These are phyloP conservation scores for Tolypocladium sp. DNA, from an alignment of 2,329 filamentous ascomycete genomes.

Conservation along the genomic window DNA sequence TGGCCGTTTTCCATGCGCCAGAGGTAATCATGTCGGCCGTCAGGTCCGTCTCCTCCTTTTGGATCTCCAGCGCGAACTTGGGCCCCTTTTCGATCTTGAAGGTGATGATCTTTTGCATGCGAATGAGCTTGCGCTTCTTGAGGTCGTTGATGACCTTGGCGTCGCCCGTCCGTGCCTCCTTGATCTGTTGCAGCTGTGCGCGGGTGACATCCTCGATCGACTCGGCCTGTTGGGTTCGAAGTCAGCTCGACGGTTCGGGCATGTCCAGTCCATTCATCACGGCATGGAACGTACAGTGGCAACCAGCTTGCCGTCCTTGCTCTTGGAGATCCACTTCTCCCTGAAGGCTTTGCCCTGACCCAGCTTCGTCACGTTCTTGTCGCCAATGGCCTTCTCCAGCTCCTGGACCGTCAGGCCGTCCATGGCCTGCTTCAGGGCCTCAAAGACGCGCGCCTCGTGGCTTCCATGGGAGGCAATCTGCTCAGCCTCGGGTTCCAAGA, in stretches of 20 bases:
- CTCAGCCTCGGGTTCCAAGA: constrained; percentile 67
- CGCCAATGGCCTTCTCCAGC: constrained; percentile 58
- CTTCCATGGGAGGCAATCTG: constrained; percentile 66
- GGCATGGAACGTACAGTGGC: constrained; percentile 32
- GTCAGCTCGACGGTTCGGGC: neutral
- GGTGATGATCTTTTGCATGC: constrained; percentile 71
- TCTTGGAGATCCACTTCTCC: constrained; percentile 61
- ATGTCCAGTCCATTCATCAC: neutral
- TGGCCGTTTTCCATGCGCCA: constrained; percentile 85
- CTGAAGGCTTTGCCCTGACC: constrained; percentile 95
- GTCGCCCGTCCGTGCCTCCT: constrained; percentile 63
- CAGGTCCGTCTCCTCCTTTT: constrained; percentile 90
- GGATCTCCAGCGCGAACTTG: constrained; percentile 82
- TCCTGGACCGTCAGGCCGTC: constrained; percentile 77
- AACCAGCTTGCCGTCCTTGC: constrained; percentile 45
- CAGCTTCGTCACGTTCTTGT: constrained; percentile 66
- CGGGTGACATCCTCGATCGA: constrained; percentile 73
- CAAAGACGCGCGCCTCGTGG: constrained; percentile 76
- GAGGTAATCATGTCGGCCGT: constrained; percentile 85
- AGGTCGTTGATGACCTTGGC: constrained; percentile 70
- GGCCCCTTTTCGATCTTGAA: constrained; percentile 79
- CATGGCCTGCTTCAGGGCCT: constrained; percentile 59
- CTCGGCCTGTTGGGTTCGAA: constrained; percentile 37
- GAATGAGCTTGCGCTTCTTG: constrained; percentile 86
- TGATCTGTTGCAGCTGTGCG: constrained; percentile 65